Conservation (phyloP, 805 yeast genomes). For the Kluyveromyces starmeri region DNA sequence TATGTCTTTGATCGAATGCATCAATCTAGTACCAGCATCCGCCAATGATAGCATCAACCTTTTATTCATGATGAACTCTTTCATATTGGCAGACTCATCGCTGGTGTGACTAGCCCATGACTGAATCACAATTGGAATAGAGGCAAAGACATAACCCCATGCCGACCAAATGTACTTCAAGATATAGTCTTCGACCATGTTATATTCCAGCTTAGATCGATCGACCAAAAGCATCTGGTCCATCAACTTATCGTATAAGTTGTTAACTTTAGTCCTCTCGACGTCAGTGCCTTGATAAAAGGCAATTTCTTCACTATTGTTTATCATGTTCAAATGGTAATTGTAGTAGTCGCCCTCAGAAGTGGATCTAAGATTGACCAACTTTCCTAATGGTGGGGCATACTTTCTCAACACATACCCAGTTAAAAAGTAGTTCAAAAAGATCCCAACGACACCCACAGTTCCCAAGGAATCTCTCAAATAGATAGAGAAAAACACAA, state of each 20-base stretch:
- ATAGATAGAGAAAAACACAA: constrained; percentile 75
- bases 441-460: constrained; percentile 75
- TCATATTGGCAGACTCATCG: constrained; percentile 54
- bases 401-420: constrained; percentile 62
- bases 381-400: constrained; percentile 79
- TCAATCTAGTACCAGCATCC: constrained; percentile 89
- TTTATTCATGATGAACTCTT: constrained; percentile 83
- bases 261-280: constrained; percentile 58
- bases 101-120: constrained; percentile 28
- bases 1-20: constrained; percentile 89
- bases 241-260: constrained; percentile 49
- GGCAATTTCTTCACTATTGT: constrained; percentile 88
- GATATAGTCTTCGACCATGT: constrained; percentile 73
- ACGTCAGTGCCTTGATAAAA: constrained; percentile 82
- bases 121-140: constrained; percentile 75
- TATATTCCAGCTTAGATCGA: constrained; percentile 55
- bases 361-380: constrained; percentile 63
- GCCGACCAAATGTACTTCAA: constrained; percentile 93
- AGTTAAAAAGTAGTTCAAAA: constrained; percentile 69
- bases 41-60: constrained; percentile 84
- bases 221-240: constrained; percentile 47
- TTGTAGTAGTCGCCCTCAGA: constrained; percentile 86
- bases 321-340: constrained; percentile 74
- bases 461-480: constrained; percentile 80
- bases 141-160: constrained; percentile 83